Conservation (phyloP, 768 basidiomycete genomes). For the Podaxis sp. region DNA sequence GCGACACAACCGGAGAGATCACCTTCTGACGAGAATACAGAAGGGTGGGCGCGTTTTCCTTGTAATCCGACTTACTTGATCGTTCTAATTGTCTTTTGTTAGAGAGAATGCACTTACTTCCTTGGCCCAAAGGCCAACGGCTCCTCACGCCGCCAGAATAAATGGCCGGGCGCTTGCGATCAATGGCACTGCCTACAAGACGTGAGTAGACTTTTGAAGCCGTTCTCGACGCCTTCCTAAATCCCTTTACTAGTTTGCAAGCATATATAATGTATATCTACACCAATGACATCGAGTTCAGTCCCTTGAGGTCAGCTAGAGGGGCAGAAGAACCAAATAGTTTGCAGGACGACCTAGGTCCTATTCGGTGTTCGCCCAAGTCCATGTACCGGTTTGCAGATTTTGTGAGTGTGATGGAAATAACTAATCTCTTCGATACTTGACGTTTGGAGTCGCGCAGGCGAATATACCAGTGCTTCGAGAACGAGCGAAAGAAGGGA, state of each 20-base stretch:
- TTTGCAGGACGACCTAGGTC: not conserved
- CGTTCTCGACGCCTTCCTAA: not conserved
- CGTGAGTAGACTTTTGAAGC: not conserved
- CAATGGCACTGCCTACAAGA: constrained; percentile 13
- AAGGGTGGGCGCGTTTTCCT: not conserved
- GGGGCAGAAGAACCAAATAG: not conserved
- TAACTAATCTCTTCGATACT: not conserved
- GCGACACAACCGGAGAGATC: not conserved
- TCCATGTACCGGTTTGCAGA: constrained; percentile 37
- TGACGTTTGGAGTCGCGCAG: not conserved
- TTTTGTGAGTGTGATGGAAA: not conserved
- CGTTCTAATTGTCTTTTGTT: not conserved
- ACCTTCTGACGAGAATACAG: not conserved
- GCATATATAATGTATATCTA: constrained; percentile 3
- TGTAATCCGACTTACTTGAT: not conserved
- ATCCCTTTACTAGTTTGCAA: not conserved
- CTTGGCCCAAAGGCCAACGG: not conserved
- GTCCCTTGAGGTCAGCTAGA: constrained; percentile 1
- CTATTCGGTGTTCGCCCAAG: constrained; percentile 31
- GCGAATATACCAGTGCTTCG: not conserved
- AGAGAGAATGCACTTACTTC: not conserved
- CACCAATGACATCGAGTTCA: constrained; percentile 8
- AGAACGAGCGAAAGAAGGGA: constrained; percentile 6
- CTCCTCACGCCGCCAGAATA: not conserved
- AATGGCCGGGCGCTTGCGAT: not conserved